phyloP scores from a whole-genome alignment of 2,329 filamentous ascomycete species.

The Colletotrichum sp. region DNA sequence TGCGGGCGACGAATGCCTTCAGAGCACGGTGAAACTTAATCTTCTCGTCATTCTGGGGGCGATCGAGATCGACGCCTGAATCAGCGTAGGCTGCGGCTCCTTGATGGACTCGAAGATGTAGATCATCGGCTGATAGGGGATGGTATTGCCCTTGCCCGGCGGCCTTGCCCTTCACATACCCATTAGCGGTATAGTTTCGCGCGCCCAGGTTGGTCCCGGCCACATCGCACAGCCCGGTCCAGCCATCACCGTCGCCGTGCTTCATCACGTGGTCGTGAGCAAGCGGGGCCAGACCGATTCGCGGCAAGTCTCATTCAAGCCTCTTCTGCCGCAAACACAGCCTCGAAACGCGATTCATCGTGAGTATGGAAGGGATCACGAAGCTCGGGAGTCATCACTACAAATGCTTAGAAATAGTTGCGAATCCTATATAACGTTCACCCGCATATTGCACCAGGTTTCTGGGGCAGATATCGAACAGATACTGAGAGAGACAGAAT shows the following conservation, averaged over 20 bases:
- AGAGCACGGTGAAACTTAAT: no score
- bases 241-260: not conserved
- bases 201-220: not conserved
- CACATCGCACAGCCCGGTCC: not conserved
- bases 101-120: no score
- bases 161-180: not conserved
- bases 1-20: no score
- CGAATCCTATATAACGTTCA: accelerated
- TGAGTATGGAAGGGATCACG: not conserved
- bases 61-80: no score
- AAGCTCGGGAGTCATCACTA: not conserved
- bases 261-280: not conserved
- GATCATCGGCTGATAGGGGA: no score
- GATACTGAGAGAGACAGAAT: not conserved
- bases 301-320: not conserved
- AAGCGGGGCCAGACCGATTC: not conserved
- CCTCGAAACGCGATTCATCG: not conserved
- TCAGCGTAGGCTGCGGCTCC: no score
- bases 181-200: not conserved
- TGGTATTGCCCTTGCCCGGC: no score
- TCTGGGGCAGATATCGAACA: not conserved
- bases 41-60: no score
- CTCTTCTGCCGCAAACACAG: not conserved
- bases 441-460: not conserved
- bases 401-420: not conserved